Conservation (phyloP, 352 stramenopile genomes). For the Pythium myriotylum region DNA sequence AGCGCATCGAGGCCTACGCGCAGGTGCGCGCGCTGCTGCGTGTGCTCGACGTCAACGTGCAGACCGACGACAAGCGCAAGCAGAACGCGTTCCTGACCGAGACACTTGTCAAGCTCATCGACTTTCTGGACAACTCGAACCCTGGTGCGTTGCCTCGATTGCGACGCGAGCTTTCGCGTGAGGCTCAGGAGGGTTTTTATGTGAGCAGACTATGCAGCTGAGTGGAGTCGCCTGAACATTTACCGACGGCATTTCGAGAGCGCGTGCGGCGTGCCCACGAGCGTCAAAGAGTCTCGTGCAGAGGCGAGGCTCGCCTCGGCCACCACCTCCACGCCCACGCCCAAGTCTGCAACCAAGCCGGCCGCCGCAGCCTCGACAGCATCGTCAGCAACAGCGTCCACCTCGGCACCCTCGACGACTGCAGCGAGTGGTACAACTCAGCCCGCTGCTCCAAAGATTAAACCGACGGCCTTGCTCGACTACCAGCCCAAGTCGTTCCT, state of each 20-base stretch:
- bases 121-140: conserved; percentile 64
- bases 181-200: no score
- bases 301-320: conserved; percentile 12
- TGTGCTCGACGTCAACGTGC: conserved; percentile 73
- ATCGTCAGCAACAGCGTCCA: conserved; percentile 2
- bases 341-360: conserved; percentile 17
- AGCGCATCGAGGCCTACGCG: conserved; percentile 68
- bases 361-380: neutral
- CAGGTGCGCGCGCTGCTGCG: conserved; percentile 76
- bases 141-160: conserved; percentile 45
- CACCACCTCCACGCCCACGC: neutral
- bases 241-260: conserved; percentile 81
- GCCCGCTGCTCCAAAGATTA: conserved; percentile 18
- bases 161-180: no score
- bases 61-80: conserved; percentile 63
- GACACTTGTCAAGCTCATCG: conserved; percentile 62
- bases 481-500: conserved; percentile 83
- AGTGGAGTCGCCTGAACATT: conserved; percentile 79
- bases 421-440: conserved; percentile 5
- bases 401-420: neutral
- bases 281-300: conserved; percentile 37
- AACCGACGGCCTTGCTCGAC: conserved; percentile 49
- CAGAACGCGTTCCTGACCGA: conserved; percentile 68
- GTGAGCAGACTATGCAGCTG: conserved; percentile 66
- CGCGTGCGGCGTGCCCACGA: conserved; percentile 62